A percentile compares a stretch with the other conserved stretches of the same genome.
These are phyloP conservation scores for Sugiyamaella japonica DNA, from an alignment of 1,139 yeast species.

Conservation along the genomic window DNA sequence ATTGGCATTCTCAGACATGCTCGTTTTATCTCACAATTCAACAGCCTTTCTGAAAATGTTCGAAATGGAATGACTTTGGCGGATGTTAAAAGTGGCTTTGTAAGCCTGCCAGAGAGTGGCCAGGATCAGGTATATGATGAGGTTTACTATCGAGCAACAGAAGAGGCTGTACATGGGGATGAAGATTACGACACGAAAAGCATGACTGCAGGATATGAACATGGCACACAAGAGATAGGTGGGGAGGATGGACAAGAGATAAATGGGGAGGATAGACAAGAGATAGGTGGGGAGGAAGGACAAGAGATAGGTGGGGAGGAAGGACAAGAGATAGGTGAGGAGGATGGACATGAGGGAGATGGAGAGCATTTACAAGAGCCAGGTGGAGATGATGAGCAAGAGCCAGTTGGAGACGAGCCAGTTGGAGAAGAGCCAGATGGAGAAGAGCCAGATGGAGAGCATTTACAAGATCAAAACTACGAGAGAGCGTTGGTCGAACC, in stretches of 20 bases:
- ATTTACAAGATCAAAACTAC: too few relatives aligned
- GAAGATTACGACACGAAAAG: too few relatives aligned
- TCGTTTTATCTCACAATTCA: conserved; percentile 29
- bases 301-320: neutral
- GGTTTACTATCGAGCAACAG: neutral
- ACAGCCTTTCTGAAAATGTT: conserved; percentile 26
- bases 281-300: neutral
- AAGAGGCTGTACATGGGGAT: too few relatives aligned
- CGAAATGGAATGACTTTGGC: conserved; percentile 29
- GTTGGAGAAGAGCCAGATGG: too few relatives aligned
- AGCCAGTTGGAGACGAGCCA: too few relatives aligned
- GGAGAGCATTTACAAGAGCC: neutral
- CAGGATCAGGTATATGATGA: neutral
- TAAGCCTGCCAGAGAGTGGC: neutral
- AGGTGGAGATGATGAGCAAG: neutral
- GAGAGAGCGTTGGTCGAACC: too few relatives aligned
- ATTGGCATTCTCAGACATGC: conserved; percentile 22
- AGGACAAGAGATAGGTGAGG: neutral
- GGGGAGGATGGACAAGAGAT: neutral
- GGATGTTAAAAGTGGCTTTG: neutral
- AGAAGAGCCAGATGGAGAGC: too few relatives aligned
- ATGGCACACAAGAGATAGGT: neutral
- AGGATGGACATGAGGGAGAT: neutral
- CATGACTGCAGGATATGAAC: too few relatives aligned
- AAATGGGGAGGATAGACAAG: neutral